Evolutionary conservation across 2,329 filamentous ascomycete genomes (phyloP).

Genomic region (Verticillium nubilum): DNA sequence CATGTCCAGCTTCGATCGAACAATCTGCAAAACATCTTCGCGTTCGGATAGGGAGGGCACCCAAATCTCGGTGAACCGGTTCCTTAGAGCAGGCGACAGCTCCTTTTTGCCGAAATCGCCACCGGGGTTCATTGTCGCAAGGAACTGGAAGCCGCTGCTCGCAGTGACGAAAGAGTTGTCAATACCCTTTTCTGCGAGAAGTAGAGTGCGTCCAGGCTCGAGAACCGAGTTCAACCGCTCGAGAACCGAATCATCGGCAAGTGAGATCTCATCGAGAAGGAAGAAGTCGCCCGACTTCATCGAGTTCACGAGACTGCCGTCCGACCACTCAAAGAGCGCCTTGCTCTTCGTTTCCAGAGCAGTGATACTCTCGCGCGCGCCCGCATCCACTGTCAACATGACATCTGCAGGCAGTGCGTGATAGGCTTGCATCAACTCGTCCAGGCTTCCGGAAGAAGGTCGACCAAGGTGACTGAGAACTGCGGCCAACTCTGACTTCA

Average conservation of each 20-base stretch:
- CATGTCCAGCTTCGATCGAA: slow-evolving; percentile 64
- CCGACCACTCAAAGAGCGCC: slow-evolving; percentile 92
- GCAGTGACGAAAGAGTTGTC: slow-evolving; percentile 76
- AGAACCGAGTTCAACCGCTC: slow-evolving; percentile 95
- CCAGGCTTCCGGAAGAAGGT: slow-evolving; percentile 36
- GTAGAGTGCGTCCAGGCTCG: slow-evolving; percentile 76
- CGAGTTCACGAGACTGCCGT: slow-evolving; percentile 87
- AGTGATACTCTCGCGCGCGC: slow-evolving; percentile 40
- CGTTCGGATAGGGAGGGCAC: slow-evolving; percentile 81
- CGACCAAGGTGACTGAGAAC: slow-evolving; percentile 36
- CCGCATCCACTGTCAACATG: slow-evolving; percentile 38
- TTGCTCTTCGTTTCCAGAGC: slow-evolving; percentile 59
- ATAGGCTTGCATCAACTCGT: slow-evolving; percentile 56
- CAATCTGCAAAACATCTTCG: slow-evolving; percentile 83
- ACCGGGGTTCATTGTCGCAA: slow-evolving; percentile 98
- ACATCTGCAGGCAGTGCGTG: slow-evolving; percentile 42
- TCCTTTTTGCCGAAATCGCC: slow-evolving; percentile 98
- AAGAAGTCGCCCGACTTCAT: slow-evolving; percentile 91
- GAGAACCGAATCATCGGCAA: slow-evolving; percentile 94
- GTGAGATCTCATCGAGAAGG: slow-evolving; percentile 92
- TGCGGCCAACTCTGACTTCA: slow-evolving; percentile 55
- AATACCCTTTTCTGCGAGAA: slow-evolving; percentile 90
- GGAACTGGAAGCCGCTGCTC: slow-evolving; percentile 79
- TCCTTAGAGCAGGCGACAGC: slow-evolving; percentile 87
- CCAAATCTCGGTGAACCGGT: slow-evolving; percentile 99